These are phyloP conservation scores for Monotropa hypopitys DNA, from an alignment of 179 eudicot genomes.

Conservation along the genomic window DNA sequence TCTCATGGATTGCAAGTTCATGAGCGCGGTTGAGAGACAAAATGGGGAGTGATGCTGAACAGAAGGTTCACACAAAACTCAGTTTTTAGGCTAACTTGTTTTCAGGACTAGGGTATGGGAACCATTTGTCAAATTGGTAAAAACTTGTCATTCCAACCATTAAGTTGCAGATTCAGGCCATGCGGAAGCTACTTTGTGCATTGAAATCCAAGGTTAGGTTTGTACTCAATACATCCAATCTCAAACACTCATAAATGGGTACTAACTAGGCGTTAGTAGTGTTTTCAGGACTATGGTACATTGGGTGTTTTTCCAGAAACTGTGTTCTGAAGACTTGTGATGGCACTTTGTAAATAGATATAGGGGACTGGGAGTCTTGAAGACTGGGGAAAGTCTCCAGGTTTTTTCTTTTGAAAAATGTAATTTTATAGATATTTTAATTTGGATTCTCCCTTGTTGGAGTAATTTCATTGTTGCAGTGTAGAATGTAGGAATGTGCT, in stretches of 20 bases:
- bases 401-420: background rate
- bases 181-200: too few species aligned
- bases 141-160: too few species aligned
- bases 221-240: too few species aligned
- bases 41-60: background rate
- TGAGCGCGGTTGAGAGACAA: background rate
- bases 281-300: background rate
- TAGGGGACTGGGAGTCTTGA: background rate
- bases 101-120: background rate
- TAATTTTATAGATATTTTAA: too few species aligned
- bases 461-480: background rate
- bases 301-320: background rate
- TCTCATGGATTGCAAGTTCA: slow-evolving; percentile 1
- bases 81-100: background rate
- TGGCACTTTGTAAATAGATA: background rate
- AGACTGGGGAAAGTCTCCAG: background rate
- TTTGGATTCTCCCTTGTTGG: background rate
- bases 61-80: background rate
- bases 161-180: too few species aligned
- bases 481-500: background rate
- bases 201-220: too few species aligned
- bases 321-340: background rate
- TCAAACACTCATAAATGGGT: too few species aligned
- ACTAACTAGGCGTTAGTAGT: too few species aligned
- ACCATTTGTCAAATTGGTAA: too few species aligned